Evolutionary conservation across 139 green algal species (phyloP), one percentile per base, ranked within the genome.

Genomic region (Chlamydomonas schloesseri): DNA sequence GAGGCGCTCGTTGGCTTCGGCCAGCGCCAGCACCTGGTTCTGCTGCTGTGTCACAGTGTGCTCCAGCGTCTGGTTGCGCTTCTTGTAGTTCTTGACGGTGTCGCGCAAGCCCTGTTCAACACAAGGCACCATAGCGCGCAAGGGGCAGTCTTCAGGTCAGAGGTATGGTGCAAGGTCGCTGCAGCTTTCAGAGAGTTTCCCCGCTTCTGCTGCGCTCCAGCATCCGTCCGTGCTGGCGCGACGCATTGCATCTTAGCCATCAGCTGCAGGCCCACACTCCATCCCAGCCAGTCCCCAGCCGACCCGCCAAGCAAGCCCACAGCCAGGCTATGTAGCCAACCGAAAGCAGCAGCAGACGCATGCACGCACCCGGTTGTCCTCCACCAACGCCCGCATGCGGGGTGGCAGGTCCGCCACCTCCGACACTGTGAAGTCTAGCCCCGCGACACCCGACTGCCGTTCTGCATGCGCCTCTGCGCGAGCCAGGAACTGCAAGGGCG

Each of bases 71-170:
- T 2, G 1, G 0, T 31, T 87, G 42, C 83, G 58, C 2, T 20
- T 9, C 78, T 88, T 87, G 83, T 91, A 88, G 6, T 81, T 85
- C 60, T 65, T 70, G 33, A 91, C 53, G 18, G 85, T 83, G 34
- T 92, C 88, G 24, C 82, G 86, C 79, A 92, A 71, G 21, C 80
- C 71, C 83, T 89, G n/a, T n/a, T n/a, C n/a, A n/a, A n/a, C n/a
- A n/a, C n/a, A n/a, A n/a, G n/a, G n/a, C n/a, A n/a, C n/a, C n/a
- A n/a, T n/a, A 62, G 55, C 2, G 55, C 20, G 55, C 55, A 62
- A 11, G 21, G 50, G 53, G 47, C 21, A 77, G n/a, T n/a, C n/a
- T n/a, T n/a, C n/a, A n/a, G n/a, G n/a, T n/a, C n/a, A n/a, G n/a
- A 53, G 70, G 29, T n/a, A n/a, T n/a, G n/a, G n/a, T n/a, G n/a